A percentile compares a stretch with the other conserved stretches of the same genome.
Conservation (phyloP, 495 filamentous ascomycete genomes). For the Bacidia rubella region DNA sequence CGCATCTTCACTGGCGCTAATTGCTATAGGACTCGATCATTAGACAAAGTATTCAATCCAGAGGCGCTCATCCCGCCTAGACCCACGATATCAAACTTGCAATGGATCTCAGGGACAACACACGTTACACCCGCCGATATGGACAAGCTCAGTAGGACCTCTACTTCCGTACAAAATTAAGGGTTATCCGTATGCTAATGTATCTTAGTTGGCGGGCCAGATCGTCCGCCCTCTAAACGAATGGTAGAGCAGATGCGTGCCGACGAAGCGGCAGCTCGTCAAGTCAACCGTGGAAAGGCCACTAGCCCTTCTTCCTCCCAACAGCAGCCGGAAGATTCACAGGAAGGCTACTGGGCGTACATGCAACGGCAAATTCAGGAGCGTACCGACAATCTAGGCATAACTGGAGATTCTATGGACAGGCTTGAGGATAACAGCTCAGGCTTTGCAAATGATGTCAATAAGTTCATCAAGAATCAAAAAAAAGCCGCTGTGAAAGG, state of each 20-base stretch:
- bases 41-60: constrained; percentile 68
- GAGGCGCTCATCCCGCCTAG: constrained; percentile 56
- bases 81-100: constrained; percentile 89
- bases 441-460: constrained; percentile 74
- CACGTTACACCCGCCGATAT: constrained; percentile 81
- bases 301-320: constrained; percentile 10
- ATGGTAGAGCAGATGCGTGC: constrained; percentile 53
- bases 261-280: constrained; percentile 43
- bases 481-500: constrained; percentile 72
- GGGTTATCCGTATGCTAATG: neutral
- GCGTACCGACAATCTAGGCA: constrained; percentile 69
- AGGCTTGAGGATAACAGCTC: constrained; percentile 62
- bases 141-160: constrained; percentile 50
- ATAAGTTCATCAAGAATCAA: constrained; percentile 70
- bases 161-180: constrained; percentile 28
- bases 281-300: constrained; percentile 27
- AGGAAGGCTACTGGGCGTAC: constrained; percentile 53
- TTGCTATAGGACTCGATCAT: constrained; percentile 24
- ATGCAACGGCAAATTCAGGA: constrained; percentile 79
- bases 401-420: constrained; percentile 75
- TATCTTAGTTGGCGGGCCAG: constrained; percentile 54
- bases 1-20: constrained; percentile 16
- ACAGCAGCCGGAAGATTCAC: constrained; percentile 13
- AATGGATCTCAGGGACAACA: constrained; percentile 94
- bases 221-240: constrained; percentile 68